Evolutionary conservation across 306 rosid genomes (phyloP).

Genomic region (Begonia masoniana): DNA sequence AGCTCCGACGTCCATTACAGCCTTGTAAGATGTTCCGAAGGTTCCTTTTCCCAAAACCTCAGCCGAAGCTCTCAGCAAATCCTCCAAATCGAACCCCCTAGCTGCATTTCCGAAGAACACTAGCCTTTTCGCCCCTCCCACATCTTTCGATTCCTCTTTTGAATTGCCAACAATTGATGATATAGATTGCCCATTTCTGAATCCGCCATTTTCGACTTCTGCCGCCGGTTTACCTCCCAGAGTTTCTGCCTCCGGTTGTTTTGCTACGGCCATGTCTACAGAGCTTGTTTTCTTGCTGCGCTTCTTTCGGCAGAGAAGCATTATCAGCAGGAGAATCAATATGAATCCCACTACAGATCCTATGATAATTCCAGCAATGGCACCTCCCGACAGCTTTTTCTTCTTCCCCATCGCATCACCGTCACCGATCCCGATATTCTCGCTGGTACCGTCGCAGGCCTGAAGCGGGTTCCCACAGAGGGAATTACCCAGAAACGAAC

Average conservation of each 20-base stretch:
- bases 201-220: conserved; percentile 9
- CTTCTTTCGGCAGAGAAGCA: conserved; percentile 20
- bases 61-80: conserved; percentile 30
- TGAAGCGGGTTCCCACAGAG: conserved; percentile 29
- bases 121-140: conserved; percentile 15
- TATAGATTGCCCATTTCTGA: conserved; percentile 11
- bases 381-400: conserved; percentile 21
- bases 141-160: conserved; percentile 3
- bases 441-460: conserved; percentile 15
- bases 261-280: conserved; percentile 15
- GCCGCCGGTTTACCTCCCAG: conserved; percentile 7
- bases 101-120: conserved; percentile 20
- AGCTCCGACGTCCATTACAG: conserved; percentile 25
- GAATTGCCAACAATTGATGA: conserved; percentile 13
- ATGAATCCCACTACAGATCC: conserved; percentile 16
- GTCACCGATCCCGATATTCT: conserved; percentile 3
- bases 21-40: conserved; percentile 30
- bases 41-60: conserved; percentile 35
- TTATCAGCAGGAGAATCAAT: neutral
- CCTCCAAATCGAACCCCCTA: conserved; percentile 28
- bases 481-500: conserved; percentile 20
- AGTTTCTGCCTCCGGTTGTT: conserved; percentile 13
- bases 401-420: neutral
- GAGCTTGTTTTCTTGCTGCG: conserved; percentile 22
- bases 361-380: conserved; percentile 22